Conservation (phyloP, 148 eudicot species). For the Nepenthes mirabilis region DNA sequence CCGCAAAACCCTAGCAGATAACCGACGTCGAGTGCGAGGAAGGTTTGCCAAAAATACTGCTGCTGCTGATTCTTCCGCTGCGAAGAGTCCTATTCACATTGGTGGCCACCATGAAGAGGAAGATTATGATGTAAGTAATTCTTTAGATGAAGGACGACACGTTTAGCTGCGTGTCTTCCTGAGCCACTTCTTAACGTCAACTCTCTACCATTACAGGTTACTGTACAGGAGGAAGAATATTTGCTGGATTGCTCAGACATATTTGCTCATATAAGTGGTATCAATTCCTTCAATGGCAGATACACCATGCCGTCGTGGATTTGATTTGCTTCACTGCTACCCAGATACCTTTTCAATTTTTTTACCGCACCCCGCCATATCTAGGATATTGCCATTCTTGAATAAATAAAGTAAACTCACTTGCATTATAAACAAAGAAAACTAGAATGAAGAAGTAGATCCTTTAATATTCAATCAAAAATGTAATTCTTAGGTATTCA, state of each 20-base stretch:
- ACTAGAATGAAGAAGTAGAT: no score
- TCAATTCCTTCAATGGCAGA: slow-evolving; percentile 75
- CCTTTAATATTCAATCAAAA: no score
- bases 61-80: slow-evolving; percentile 4
- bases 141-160: not conserved
- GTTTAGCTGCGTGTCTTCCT: not conserved
- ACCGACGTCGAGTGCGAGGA: slow-evolving; percentile 90
- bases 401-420: no score
- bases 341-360: not conserved
- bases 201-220: slow-evolving; percentile 14
- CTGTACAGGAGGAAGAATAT: slow-evolving; percentile 54
- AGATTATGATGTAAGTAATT: slow-evolving; percentile 51
- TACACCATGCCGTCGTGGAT: slow-evolving; percentile 79
- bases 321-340: slow-evolving; percentile 12
- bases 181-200: not conserved
- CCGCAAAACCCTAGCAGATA: slow-evolving; percentile 91
- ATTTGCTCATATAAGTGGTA: slow-evolving; percentile 68
- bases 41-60: slow-evolving; percentile 92
- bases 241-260: slow-evolving; percentile 62
- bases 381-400: not conserved
- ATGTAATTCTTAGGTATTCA: no score
- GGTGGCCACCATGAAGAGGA: slow-evolving; percentile 56
- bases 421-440: no score
- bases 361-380: not conserved
- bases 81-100: slow-evolving; percentile 35